Conservation (phyloP, 257 asterid species). For the Fraxinus quadrangulata region DNA sequence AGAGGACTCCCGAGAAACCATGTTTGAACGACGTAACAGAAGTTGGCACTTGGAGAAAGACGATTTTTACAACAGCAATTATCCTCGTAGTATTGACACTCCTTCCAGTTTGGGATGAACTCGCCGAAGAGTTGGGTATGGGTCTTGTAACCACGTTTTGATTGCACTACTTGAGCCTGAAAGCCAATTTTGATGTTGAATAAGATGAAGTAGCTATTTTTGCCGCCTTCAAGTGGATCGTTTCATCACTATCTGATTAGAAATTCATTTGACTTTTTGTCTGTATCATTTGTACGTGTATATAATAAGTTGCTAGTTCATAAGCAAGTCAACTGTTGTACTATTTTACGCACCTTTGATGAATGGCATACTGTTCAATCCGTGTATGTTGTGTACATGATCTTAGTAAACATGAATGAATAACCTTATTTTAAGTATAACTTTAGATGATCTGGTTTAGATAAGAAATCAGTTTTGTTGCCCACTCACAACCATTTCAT, state of each 20-base stretch:
- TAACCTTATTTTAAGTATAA: not conserved
- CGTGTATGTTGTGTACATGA: not conserved
- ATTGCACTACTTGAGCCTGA: conserved; percentile 22
- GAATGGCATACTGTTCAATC: not conserved
- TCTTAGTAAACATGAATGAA: not conserved
- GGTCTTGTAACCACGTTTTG: conserved; percentile 69
- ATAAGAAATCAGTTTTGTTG: not conserved
- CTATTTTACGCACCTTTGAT: not conserved
- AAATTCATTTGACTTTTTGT: not conserved
- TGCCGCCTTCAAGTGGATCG: not conserved
- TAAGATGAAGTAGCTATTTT: conserved; percentile 15
- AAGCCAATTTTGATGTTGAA: conserved; percentile 44
- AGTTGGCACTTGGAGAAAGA: conserved; percentile 84
- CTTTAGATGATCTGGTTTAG: not conserved
- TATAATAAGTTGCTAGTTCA: not conserved
- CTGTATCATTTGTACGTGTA: not conserved
- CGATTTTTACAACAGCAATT: conserved; percentile 42
- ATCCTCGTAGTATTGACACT: conserved; percentile 74
- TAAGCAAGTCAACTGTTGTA: not conserved
- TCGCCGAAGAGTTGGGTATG: conserved; percentile 92
- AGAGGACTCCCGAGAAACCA: conserved; percentile 92
- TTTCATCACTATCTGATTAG: not conserved
- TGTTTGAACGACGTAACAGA: conserved; percentile 95
- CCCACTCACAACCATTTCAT: not conserved
- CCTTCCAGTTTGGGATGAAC: conserved; percentile 96